phyloP scores from a whole-genome alignment of 768 basidiomycete species.

The Filobasidium floriforme region DNA sequence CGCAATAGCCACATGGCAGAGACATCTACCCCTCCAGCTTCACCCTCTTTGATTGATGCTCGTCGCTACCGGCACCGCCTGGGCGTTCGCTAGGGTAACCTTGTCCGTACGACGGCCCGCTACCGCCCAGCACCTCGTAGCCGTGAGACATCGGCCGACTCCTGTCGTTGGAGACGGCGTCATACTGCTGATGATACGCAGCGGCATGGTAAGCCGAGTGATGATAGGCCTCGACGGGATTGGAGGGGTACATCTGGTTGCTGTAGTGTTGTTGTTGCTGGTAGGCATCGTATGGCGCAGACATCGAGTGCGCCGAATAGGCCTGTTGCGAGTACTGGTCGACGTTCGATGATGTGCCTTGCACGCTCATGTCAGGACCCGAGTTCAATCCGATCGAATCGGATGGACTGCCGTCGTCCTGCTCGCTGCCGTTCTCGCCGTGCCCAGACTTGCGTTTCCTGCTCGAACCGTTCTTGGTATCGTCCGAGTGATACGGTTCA shows the following conservation, averaged over 20 bases:
- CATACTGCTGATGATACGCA: constrained; percentile 1
- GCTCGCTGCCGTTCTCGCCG: not conserved
- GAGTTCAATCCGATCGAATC: not conserved
- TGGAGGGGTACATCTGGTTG: not conserved
- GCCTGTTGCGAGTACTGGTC: not conserved
- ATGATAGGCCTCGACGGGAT: constrained; percentile 1
- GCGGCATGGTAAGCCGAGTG: not conserved
- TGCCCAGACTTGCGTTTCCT: constrained; percentile 1
- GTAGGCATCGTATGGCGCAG: not conserved
- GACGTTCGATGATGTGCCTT: not conserved
- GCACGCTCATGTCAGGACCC: not conserved
- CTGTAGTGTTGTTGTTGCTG: not conserved
- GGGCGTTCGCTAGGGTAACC: not conserved
- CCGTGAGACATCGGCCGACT: not conserved
- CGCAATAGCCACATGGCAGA: too few species aligned
- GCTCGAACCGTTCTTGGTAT: not conserved
- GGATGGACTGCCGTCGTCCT: not conserved
- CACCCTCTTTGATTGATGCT: not conserved
- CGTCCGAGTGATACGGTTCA: constrained; percentile 11
- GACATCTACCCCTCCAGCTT: not conserved
- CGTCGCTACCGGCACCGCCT: not conserved
- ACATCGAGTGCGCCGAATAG: not conserved
- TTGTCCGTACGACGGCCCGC: not conserved
- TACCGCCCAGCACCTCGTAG: not conserved
- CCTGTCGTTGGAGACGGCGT: constrained; percentile 2